Evolutionary conservation across 2,329 filamentous ascomycete genomes (phyloP), one percentile per base, ranked within the genome.

Genomic region (Cercospora sp.): DNA sequence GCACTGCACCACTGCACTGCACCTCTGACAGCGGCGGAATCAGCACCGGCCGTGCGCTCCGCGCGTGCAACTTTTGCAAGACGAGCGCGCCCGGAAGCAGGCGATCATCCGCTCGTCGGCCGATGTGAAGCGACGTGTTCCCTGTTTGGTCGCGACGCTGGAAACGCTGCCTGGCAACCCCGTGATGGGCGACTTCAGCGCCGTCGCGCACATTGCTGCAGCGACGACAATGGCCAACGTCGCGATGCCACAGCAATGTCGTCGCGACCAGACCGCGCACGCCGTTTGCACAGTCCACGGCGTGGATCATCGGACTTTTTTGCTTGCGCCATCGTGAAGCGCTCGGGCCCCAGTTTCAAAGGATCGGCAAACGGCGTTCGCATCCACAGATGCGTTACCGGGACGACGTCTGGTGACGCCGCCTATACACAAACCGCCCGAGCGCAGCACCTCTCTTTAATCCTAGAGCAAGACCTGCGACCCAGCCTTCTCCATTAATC

Each of bases 371-470:
- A 58, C 53, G 53, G 26, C 53, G 53, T 28, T 58, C 45, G 42
- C 42, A 23, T 23, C 42, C 42, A 48, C 42, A 28, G 53, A 30
- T 33, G 53, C 53, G 53, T 58, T 58, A 58, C 53, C 53, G 26
- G 53, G 53, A 30, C 53, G 53, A 58, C 53, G 20, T 23, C 53
- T 30, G 53, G 30, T 58, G 26, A 18, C 30, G 53, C 26, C 53
- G 20, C 48, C 20, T 3, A 33, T 58, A 58, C 53, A 58, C 53
- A 58, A 58, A 58, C 26, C 53, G 53, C 53, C 53, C 53, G 53
- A 30, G 53, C 53, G 53, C 53, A 28, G 53, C 53, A n/a, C 53
- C 26, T 58, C 53, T 58, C 53, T 58, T 58, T 58, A 58, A 58
- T 26, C 48, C 48, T 53, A 28, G 48, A 42, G 36, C 45, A 58